Evolutionary conservation across 2,329 filamentous ascomycete genomes (phyloP).

Genomic region (Pestalotiopsis sp.): DNA sequence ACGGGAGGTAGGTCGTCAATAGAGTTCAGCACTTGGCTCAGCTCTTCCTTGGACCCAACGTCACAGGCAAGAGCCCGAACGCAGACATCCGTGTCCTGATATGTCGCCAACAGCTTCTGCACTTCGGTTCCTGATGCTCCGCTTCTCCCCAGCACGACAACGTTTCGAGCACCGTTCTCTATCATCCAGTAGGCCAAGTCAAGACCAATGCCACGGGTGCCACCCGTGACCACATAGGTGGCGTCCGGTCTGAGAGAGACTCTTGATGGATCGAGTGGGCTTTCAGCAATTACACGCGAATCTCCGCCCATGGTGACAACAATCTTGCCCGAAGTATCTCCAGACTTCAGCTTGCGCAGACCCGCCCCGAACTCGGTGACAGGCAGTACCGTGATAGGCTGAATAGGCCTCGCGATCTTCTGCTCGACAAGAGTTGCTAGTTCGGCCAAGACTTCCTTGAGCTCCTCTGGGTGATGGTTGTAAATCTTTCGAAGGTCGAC

Average conservation of each 20-base stretch:
- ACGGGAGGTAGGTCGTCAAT: not conserved
- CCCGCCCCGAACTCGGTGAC: not conserved
- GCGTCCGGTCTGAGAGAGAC: conserved; percentile 23
- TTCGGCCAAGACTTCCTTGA: not conserved
- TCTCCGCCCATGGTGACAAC: conserved; percentile 5
- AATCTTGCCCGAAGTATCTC: conserved; percentile 5
- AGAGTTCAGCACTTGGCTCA: not conserved
- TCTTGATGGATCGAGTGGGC: not conserved
- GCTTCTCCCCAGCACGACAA: conserved; percentile 31
- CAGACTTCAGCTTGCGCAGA: conserved; percentile 7
- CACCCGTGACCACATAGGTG: conserved; percentile 36
- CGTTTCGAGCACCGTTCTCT: conserved; percentile 33
- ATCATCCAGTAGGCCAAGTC: conserved; percentile 34
- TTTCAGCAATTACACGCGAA: not conserved
- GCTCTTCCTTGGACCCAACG: not conserved
- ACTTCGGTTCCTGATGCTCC: conserved; percentile 22
- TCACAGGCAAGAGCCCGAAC: conserved; percentile 5
- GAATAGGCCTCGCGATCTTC: not conserved
- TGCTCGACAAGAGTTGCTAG: not conserved
- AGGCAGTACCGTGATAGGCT: not conserved
- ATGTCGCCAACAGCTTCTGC: conserved; percentile 16
- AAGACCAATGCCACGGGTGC: conserved; percentile 34
- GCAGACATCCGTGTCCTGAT: conserved; percentile 3
- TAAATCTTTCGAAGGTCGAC: not conserved
- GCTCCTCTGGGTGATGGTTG: not conserved